phyloP scores from a whole-genome alignment of 495 filamentous ascomycete genomes.

The Annulohypoxylon stygium region DNA sequence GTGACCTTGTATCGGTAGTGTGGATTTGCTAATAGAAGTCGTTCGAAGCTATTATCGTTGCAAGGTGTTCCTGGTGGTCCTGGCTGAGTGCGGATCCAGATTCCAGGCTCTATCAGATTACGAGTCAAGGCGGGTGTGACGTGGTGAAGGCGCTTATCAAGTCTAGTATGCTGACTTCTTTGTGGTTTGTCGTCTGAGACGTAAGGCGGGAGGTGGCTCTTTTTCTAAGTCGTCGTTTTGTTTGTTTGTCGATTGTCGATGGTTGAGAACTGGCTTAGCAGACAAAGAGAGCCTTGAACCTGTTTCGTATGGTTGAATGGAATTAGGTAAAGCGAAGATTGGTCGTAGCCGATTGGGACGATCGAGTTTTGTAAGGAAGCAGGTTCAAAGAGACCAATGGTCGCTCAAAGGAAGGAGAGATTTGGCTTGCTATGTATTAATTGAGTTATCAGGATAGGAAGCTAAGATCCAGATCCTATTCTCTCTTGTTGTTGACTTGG shows the following conservation, averaged over 20 bases:
- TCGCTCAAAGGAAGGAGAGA: constrained; percentile 50
- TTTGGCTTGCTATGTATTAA: constrained; percentile 42
- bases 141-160: constrained; percentile 61
- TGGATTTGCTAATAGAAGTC: constrained; percentile 31
- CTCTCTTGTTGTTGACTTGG: constrained; percentile 27
- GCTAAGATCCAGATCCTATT: constrained; percentile 47
- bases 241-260: constrained; percentile 47
- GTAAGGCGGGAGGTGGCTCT: constrained; percentile 38
- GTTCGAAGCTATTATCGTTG: constrained; percentile 24
- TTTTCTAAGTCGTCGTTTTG: constrained; percentile 35
- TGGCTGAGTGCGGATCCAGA: constrained; percentile 42
- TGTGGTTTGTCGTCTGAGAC: constrained; percentile 33
- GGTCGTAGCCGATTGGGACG: constrained; percentile 43
- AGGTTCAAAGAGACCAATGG: constrained; percentile 47
- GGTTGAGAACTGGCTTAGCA: constrained; percentile 44
- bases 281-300: constrained; percentile 37
- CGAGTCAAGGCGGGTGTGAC: constrained; percentile 51
- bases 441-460: constrained; percentile 49
- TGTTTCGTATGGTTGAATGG: constrained; percentile 34
- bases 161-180: constrained; percentile 54
- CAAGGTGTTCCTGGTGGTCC: constrained; percentile 36
- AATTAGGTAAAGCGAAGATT: constrained; percentile 38
- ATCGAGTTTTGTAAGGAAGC: constrained; percentile 33
- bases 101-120: constrained; percentile 33
- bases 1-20: constrained; percentile 39